Evolutionary conservation across 805 yeast genomes (phyloP).

Genomic region (Saccharomycopsis oosterbeekiorum): DNA sequence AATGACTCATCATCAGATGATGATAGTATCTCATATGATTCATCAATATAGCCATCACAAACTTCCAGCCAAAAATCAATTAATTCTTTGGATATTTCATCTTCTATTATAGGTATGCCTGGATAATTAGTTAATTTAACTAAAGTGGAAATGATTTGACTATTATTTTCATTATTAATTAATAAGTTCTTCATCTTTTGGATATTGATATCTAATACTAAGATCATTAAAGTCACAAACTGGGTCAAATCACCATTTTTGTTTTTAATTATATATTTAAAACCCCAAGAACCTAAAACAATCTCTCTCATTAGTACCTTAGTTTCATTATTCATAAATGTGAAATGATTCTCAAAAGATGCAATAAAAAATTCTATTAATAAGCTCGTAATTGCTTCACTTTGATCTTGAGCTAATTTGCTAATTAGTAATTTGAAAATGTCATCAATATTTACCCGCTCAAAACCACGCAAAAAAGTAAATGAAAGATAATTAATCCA

Average conservation of each 20-base stretch:
- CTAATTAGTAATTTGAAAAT: neutral
- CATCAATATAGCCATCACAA: conserved; percentile 46
- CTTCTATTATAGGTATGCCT: conserved; percentile 50
- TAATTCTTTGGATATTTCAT: conserved; percentile 43
- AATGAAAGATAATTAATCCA: neutral
- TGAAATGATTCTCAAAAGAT: neutral
- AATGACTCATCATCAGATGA: conserved; percentile 27
- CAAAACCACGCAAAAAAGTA: neutral
- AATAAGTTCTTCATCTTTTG: conserved; percentile 31
- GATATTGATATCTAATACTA: conserved; percentile 34
- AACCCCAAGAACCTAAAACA: neutral
- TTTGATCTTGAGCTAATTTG: neutral
- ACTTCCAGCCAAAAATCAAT: conserved; percentile 63
- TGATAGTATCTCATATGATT: conserved; percentile 29
- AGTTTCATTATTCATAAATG: neutral
- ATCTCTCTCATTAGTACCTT: neutral
- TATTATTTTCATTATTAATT: conserved; percentile 24
- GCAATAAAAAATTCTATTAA: neutral
- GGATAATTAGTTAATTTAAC: conserved; percentile 46
- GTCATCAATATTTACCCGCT: neutral
- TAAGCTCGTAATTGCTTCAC: neutral
- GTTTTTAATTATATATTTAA: neutral
- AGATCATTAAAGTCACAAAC: neutral
- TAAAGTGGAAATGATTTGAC: conserved; percentile 38
- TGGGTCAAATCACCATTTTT: neutral